Evolutionary conservation across 1,284 basidiomycete species (phyloP).

Genomic region (Leccinum fuscescens): DNA sequence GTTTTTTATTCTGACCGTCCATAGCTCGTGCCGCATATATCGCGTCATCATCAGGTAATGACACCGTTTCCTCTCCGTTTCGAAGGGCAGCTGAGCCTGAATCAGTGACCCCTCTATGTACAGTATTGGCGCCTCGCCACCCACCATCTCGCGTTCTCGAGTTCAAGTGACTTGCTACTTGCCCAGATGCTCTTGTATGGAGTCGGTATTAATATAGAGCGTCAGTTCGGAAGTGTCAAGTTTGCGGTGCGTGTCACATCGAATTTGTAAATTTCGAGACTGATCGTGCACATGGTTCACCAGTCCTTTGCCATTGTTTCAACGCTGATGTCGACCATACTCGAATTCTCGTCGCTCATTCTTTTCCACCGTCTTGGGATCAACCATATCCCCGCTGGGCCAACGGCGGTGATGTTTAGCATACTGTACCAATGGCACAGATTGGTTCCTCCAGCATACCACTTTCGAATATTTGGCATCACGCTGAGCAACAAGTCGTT

Average conservation of each 20-base stretch:
- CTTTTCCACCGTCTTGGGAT: conserved; percentile 63
- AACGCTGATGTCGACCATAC: conserved; percentile 59
- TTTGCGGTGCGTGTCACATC: conserved; percentile 66
- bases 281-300: conserved; percentile 1
- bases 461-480: conserved; percentile 74
- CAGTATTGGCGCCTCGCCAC: conserved; percentile 84
- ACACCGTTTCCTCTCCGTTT: background rate
- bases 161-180: conserved; percentile 82
- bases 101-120: conserved; percentile 15
- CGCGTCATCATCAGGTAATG: conserved; percentile 64
- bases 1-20: conserved; percentile 5
- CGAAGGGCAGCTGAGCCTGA: conserved; percentile 24
- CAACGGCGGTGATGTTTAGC: conserved; percentile 67
- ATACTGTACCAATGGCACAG: conserved; percentile 80
- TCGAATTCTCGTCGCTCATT: conserved; percentile 65
- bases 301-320: conserved; percentile 78
- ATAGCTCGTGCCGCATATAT: conserved; percentile 69
- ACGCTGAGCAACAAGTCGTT: conserved; percentile 74
- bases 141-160: conserved; percentile 79
- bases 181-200: conserved; percentile 76
- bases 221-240: conserved; percentile 84
- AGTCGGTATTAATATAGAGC: conserved; percentile 72
- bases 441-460: conserved; percentile 74
- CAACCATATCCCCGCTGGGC: conserved; percentile 74
- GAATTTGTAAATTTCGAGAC: background rate